These are phyloP conservation scores for Conticribra guillardii DNA, from an alignment of 108 stramenopile species.

Conservation along the genomic window DNA sequence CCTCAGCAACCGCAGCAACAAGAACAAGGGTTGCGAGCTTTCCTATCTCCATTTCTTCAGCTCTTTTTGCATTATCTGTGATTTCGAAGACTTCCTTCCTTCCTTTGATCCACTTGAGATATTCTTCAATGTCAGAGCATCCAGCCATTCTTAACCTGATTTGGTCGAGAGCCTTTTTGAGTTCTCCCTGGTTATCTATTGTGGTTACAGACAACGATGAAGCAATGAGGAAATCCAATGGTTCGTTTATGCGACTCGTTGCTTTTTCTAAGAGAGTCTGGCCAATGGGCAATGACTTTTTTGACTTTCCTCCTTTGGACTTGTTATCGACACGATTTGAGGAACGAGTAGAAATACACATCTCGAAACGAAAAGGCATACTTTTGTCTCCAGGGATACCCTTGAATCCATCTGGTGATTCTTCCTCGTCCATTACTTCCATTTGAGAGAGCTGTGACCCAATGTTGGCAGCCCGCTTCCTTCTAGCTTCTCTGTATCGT, in stretches of 20 bases:
- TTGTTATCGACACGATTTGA: neutral
- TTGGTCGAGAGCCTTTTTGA: slow-evolving; percentile 19
- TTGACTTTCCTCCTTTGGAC: slow-evolving; percentile 19
- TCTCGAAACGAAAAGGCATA: slow-evolving; percentile 44
- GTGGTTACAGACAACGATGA: slow-evolving; percentile 28
- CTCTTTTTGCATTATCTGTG: slow-evolving; percentile 27
- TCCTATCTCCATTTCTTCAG: slow-evolving; percentile 32
- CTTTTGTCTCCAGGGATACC: slow-evolving; percentile 9
- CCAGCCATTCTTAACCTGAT: slow-evolving; percentile 32
- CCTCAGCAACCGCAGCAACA: slow-evolving; percentile 29
- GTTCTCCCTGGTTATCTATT: slow-evolving; percentile 14
- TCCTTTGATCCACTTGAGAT: slow-evolving; percentile 33
- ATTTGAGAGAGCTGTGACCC: slow-evolving; percentile 39
- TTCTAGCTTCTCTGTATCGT: slow-evolving; percentile 28
- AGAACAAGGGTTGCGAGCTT: slow-evolving; percentile 35
- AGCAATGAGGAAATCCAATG: slow-evolving; percentile 37
- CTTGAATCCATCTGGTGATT: slow-evolving; percentile 8
- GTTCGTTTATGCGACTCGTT: slow-evolving; percentile 39
- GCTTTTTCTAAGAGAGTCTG: slow-evolving; percentile 42
- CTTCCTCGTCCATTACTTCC: slow-evolving; percentile 23
- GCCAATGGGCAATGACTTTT: slow-evolving; percentile 22
- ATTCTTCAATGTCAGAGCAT: slow-evolving; percentile 33
- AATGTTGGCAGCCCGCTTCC: slow-evolving; percentile 18
- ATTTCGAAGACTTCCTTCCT: slow-evolving; percentile 32
- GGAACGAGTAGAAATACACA: slow-evolving; percentile 25